A percentile compares a stretch with the other conserved stretches of the same genome.
These are phyloP conservation scores for Colletotrichum sp. DNA, from an alignment of 2,329 filamentous ascomycete genomes.

Conservation along the genomic window DNA sequence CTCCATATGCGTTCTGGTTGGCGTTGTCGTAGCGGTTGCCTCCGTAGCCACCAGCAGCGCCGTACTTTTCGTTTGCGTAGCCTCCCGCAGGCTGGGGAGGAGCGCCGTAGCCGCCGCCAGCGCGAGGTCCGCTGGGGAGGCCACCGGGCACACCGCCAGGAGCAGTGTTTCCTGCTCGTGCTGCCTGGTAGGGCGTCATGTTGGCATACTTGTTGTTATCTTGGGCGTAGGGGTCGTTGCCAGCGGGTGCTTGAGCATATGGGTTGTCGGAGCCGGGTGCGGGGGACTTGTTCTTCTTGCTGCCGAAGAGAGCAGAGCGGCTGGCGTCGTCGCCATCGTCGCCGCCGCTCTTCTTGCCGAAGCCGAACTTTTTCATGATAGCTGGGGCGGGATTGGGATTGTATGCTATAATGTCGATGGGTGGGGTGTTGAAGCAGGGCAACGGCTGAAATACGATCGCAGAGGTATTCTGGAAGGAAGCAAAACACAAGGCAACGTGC, in stretches of 20 bases:
- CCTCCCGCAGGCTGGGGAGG: conserved; percentile 40
- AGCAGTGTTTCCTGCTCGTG: conserved; percentile 32
- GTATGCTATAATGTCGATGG: not conserved
- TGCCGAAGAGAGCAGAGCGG: conserved; percentile 57
- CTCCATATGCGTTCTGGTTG: conserved; percentile 31
- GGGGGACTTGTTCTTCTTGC: conserved; percentile 59
- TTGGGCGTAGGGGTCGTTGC: conserved; percentile 59
- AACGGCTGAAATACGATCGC: not conserved
- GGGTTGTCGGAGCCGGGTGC: conserved; percentile 57
- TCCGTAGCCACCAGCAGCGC: conserved; percentile 56
- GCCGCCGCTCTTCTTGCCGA: conserved; percentile 63
- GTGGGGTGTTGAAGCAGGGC: not conserved
- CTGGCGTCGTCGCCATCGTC: conserved; percentile 56
- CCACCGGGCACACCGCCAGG: conserved; percentile 34
- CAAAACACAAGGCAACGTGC: conserved; percentile 10
- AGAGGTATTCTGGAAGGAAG: conserved; percentile 1
- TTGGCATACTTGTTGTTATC: conserved; percentile 47
- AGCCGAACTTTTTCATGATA: conserved; percentile 66
- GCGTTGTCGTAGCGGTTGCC: conserved; percentile 55
- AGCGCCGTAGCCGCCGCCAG: conserved; percentile 26
- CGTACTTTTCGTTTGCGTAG: conserved; percentile 61
- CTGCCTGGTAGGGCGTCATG: conserved; percentile 38
- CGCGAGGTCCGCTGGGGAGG: conserved; percentile 40
- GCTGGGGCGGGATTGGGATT: not conserved
- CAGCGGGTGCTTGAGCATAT: conserved; percentile 56